phyloP scores from a whole-genome alignment of 352 stramenopile genomes.

The Phytophthora multivora region DNA sequence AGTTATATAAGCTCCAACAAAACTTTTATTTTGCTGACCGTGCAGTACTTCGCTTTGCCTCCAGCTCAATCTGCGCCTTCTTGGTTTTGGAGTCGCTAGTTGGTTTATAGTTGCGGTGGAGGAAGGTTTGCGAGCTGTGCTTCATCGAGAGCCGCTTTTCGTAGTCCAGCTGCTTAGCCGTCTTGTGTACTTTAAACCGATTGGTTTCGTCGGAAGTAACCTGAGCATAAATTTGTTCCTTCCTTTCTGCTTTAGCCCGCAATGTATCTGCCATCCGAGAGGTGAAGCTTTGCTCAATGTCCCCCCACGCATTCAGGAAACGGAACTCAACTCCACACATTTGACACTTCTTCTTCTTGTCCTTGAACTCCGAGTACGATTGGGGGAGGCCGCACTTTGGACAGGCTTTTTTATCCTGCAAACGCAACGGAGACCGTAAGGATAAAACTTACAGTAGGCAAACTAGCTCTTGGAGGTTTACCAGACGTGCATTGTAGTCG shows the following conservation, averaged over 20 bases:
- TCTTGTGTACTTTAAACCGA: conserved; percentile 44
- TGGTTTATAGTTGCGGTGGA: conserved; percentile 68
- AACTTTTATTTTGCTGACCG: conserved; percentile 8
- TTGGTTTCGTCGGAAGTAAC: conserved; percentile 46
- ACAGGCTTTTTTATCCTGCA: conserved; percentile 83
- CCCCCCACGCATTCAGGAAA: conserved; percentile 73
- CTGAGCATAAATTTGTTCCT: conserved; percentile 54
- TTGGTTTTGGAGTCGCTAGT: conserved; percentile 61
- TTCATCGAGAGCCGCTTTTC: conserved; percentile 67
- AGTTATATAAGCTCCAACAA: background rate
- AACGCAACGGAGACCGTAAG: background rate
- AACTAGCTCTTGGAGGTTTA: conserved; percentile 9
- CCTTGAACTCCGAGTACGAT: conserved; percentile 82
- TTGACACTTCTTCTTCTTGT: conserved; percentile 89
- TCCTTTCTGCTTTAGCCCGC: conserved; percentile 45
- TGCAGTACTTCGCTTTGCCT: conserved; percentile 37
- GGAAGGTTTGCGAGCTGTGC: conserved; percentile 53
- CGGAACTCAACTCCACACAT: conserved; percentile 80
- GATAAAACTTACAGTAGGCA: background rate
- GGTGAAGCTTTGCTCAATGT: conserved; percentile 71
- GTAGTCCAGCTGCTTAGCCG: conserved; percentile 67
- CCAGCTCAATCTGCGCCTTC: conserved; percentile 53
- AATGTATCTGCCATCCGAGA: conserved; percentile 56
- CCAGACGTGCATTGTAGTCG: conserved; percentile 68
- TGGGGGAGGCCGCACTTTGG: conserved; percentile 69